phyloP scores from a whole-genome alignment of 2,329 filamentous ascomycete genomes.

The Clonostachys rosea region DNA sequence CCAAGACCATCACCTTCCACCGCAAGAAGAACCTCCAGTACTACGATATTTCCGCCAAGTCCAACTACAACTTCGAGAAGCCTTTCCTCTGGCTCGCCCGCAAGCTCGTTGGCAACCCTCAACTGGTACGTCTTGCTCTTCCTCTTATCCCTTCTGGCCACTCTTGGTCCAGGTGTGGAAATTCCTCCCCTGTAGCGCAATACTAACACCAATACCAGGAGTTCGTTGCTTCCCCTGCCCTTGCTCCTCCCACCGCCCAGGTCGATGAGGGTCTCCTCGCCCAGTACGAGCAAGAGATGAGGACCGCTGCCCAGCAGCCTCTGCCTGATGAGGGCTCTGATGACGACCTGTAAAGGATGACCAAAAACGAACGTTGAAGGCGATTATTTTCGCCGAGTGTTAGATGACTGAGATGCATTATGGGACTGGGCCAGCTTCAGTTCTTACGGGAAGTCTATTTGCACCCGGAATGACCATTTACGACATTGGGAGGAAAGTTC shows the following conservation, averaged over 20 bases:
- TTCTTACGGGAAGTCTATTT: conserved; percentile 17
- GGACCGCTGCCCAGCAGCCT: conserved; percentile 71
- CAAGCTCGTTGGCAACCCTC: conserved; percentile 93
- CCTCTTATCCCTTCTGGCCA: neutral
- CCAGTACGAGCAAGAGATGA: conserved; percentile 87
- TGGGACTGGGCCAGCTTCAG: conserved; percentile 9
- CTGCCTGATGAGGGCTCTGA: conserved; percentile 94
- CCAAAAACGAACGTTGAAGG: conserved; percentile 6
- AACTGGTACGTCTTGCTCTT: conserved; percentile 10
- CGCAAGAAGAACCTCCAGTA: conserved; percentile 99
- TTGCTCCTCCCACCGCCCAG: conserved; percentile 87
- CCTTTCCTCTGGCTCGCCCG: conserved; percentile 98
- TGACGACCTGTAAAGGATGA: conserved; percentile 51
- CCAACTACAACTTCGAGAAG: conserved; percentile 99
- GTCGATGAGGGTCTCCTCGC: conserved; percentile 81
- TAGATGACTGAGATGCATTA: neutral
- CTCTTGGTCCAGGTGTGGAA: neutral
- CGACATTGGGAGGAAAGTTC: conserved; percentile 23
- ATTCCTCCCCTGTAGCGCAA: neutral
- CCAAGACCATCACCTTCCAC: conserved; percentile 99
- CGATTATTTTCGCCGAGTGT: neutral
- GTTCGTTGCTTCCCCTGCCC: conserved; percentile 91
- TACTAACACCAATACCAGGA: conserved; percentile 54
- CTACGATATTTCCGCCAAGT: conserved; percentile 99
- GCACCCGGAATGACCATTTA: conserved; percentile 30